Evolutionary conservation across 148 eudicot species (phyloP), one percentile per base, ranked within the genome.

Genomic region (Spergularia marina): DNA sequence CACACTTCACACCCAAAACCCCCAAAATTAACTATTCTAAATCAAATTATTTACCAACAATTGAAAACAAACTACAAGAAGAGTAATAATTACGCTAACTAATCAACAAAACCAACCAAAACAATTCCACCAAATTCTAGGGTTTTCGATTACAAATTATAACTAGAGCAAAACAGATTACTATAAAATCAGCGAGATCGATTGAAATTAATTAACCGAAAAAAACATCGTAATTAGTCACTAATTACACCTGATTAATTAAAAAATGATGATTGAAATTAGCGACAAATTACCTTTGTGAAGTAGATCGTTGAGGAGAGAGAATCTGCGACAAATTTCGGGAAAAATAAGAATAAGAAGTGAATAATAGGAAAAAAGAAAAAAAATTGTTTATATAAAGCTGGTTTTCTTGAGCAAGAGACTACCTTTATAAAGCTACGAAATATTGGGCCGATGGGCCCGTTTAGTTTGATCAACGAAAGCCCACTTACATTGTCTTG

Each of bases 401-500:
- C 54, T 58, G 74, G 74, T 77, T 77, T 77, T 77, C 80, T 77
- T 77, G 80, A 74, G 59, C 62, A 3, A 62, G 80, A 77, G 74
- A 8, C 74, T 52, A 77, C 4, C 39, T 41, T 10, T 49, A 58
- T 56, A 15, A 7, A 51, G 25, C 39, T 2, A 30, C 2, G 36
- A 30, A 44, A 44, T 2, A 4, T 77, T 30, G 74, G 79, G 20
- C 16, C 64, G 25, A 47, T 73, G 76, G 76, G 58, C 58, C 49
- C 34, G 1, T 10, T 44, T 44, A 44, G 5, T 6, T 44, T 23
- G 25, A 23, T 23, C 25, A 23, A 23, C 1, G 25, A 23, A n/a
- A n/a, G n/a, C n/a, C n/a, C n/a, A n/a, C n/a, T n/a, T n/a, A n/a
- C n/a, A n/a, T n/a, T n/a, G n/a, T n/a, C n/a, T n/a, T n/a, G n/a